Evolutionary conservation across 2,329 filamentous ascomycete genomes (phyloP).

Genomic region (Pseudopithomyces chartarum): DNA sequence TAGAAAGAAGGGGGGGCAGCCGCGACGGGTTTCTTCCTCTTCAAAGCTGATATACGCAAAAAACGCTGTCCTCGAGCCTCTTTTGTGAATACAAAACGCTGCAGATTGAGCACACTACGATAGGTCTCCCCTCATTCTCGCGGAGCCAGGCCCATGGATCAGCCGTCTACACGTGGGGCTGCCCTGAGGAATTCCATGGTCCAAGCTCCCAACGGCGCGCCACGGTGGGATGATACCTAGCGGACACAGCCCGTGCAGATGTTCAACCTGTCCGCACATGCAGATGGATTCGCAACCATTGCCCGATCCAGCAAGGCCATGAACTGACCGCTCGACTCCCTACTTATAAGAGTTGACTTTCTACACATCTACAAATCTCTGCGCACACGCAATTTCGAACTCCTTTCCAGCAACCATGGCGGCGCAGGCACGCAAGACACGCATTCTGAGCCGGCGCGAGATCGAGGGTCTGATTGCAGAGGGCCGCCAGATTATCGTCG

Average conservation of each 20-base stretch:
- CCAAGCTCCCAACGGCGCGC: slow-evolving; percentile 14
- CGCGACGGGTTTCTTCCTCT: background rate
- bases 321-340: background rate
- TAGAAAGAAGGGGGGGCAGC: background rate
- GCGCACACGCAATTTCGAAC: background rate
- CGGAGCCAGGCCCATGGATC: background rate
- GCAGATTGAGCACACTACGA: background rate
- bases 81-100: no score
- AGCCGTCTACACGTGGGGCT: slow-evolving; percentile 8
- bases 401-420: slow-evolving; percentile 28
- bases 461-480: slow-evolving; percentile 84
- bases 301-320: background rate
- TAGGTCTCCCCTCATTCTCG: background rate
- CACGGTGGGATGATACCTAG: slow-evolving; percentile 1
- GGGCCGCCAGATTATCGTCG: slow-evolving; percentile 78
- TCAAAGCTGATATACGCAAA: background rate
- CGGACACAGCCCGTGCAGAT: background rate
- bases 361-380: slow-evolving; percentile 1
- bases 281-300: background rate
- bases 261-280: background rate
- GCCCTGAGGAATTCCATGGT: slow-evolving; percentile 1
- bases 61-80: background rate
- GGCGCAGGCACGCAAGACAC: slow-evolving; percentile 48
- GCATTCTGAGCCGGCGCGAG: slow-evolving; percentile 63
- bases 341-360: background rate